Percentiles rank a stretch among this genome's conserved stretches.
Conservation (phyloP, 306 rosid genomes). For the Lablab purpureus region DNA sequence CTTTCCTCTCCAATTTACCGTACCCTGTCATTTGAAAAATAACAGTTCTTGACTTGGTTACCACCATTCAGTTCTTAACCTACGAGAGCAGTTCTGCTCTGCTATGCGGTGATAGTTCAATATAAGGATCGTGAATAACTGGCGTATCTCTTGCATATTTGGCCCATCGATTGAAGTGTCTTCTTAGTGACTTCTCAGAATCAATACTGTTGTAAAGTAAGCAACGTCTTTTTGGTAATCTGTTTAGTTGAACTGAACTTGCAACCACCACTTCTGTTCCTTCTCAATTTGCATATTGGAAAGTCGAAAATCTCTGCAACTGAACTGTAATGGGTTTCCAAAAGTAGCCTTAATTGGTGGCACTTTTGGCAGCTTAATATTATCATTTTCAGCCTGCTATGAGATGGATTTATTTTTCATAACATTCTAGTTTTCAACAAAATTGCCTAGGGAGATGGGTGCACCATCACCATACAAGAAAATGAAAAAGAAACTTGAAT, state of each 20-base stretch:
- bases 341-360: background rate
- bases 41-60: conserved; percentile 4
- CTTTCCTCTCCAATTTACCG: background rate
- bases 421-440: background rate
- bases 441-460: background rate
- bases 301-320: too few species aligned
- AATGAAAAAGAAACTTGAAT: too few species aligned
- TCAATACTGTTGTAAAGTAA: background rate
- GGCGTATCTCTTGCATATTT: background rate
- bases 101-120: background rate
- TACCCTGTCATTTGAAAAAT: background rate
- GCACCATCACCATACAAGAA: too few species aligned
- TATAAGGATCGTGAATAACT: background rate
- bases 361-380: conserved; percentile 8
- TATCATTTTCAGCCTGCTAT: background rate
- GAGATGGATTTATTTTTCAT: background rate
- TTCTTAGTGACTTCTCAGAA: background rate
- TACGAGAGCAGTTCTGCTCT: background rate
- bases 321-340: too few species aligned
- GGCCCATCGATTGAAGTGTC: background rate
- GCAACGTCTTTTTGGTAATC: background rate
- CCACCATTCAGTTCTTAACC: background rate
- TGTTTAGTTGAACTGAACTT: too few species aligned
- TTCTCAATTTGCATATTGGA: too few species aligned
- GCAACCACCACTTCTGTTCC: too few species aligned